Evolutionary conservation across 2,329 filamentous ascomycete species (phyloP), one percentile per base, ranked within the genome.

Genomic region (Penicillium sp.): DNA sequence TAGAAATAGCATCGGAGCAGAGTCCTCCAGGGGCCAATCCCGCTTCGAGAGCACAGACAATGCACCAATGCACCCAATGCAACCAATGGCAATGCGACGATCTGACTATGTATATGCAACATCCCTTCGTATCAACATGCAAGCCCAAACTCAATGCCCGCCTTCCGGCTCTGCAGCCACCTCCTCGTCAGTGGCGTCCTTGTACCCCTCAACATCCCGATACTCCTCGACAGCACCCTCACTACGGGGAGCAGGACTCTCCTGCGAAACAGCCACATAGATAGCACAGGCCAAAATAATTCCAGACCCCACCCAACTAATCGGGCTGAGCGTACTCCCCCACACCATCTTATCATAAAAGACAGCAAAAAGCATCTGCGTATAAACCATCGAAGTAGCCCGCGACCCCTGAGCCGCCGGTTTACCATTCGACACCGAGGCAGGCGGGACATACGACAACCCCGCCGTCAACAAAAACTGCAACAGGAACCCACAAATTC

Each of bases 401-500:
- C 80, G 75, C 0, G 72, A 75, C 9, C 69, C 61, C 31, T 60
- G 56, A 5, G 53, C 42, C 36, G 25, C 46, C 41, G 41, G 42
- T n/a, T 39, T 46, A 11, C 52, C 37, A 10, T 19, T 22, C 29
- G 46, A 49, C 3, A 54, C 52, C 18, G 41, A 50, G 3, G 73
- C 72, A 1, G 78, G 79, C 54, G 85, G 86, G 62, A 91, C 87
- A 53, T 85, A 82, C 19, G 86, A 77, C 40, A 96, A 72, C 0
- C 89, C 89, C 0, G 82, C 80, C 1, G 90, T 93, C 14, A 95
- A 74, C n/a, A 95, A 76, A 58, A 89, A 89, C 78, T 95, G 91
- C 80, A 92, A 87, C 18, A 86, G 67, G 64, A 95, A 92, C 0
- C 91, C 91, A 56, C 85, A 85, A 0, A 82, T 63, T 0, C 87